phyloP scores from a whole-genome alignment of 1,284 basidiomycete genomes.

The Puccinia horiana region DNA sequence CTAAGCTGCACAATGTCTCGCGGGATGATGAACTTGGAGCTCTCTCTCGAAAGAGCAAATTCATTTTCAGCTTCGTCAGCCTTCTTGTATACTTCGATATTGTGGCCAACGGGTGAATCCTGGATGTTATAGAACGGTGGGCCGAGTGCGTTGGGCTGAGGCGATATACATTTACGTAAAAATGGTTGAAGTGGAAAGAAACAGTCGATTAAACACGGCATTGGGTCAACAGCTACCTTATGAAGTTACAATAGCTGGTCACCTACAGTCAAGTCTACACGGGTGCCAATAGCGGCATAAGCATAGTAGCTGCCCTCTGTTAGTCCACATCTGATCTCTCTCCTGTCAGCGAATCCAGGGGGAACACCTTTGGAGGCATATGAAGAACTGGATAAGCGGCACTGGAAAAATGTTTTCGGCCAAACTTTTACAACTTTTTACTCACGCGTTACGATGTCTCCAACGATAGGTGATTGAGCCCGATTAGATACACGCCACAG shows the following conservation, averaged over 20 bases:
- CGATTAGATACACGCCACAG: slow-evolving; percentile 34
- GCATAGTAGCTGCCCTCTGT: slow-evolving; percentile 23
- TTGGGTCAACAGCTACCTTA: background rate
- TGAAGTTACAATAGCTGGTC: background rate
- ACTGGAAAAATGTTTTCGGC: too few relatives aligned
- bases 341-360: slow-evolving; percentile 29
- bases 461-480: slow-evolving; percentile 28
- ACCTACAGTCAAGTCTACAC: slow-evolving; percentile 38
- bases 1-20: slow-evolving; percentile 37
- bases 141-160: background rate
- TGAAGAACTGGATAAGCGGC: background rate
- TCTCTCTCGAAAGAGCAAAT: slow-evolving; percentile 29
- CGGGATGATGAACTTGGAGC: slow-evolving; percentile 24
- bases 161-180: background rate
- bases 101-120: slow-evolving; percentile 29
- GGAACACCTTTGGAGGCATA: slow-evolving; percentile 19
- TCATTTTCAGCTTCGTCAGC: slow-evolving; percentile 35
- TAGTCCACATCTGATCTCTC: slow-evolving; percentile 12
- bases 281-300: slow-evolving; percentile 39
- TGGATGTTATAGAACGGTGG: slow-evolving; percentile 32
- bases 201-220: background rate
- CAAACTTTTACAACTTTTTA: too few relatives aligned
- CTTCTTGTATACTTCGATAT: slow-evolving; percentile 36
- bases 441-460: slow-evolving; percentile 32
- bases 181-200: background rate